phyloP scores from a whole-genome alignment of 75 land plant genomes.

The Selaginella tamariscina region DNA sequence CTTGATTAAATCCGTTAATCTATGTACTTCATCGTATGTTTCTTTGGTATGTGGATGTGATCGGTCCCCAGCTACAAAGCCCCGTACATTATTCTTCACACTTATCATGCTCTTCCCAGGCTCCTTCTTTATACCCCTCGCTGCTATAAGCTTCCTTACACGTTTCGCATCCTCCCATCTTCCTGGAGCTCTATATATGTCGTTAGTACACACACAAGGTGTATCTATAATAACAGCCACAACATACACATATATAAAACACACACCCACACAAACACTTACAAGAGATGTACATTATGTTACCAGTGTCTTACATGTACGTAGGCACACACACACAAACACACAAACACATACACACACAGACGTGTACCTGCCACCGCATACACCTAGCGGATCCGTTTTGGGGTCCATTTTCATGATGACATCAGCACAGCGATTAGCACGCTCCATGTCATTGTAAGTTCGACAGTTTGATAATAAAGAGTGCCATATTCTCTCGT shows the following conservation, averaged over 20 bases:
- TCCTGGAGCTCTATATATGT: neutral
- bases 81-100: neutral
- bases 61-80: slow-evolving; percentile 13
- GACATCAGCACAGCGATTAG: neutral
- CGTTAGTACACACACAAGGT: no score
- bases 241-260: no score
- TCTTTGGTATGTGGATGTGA: slow-evolving; percentile 17
- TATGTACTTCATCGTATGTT: slow-evolving; percentile 7
- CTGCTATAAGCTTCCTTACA: slow-evolving; percentile 5
- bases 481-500: neutral
- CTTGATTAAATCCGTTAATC: slow-evolving; percentile 10
- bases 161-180: slow-evolving; percentile 20
- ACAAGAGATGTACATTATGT: no score
- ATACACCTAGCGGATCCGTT: neutral
- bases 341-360: no score
- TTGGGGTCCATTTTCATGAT: neutral
- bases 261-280: no score
- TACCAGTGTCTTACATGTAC: no score
- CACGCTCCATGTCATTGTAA: neutral
- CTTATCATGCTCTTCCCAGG: slow-evolving; percentile 19
- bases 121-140: slow-evolving; percentile 16
- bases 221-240: no score
- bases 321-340: no score
- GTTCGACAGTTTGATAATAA: neutral
- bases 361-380: no score